Evolutionary conservation across 495 filamentous ascomycete genomes (phyloP), one percentile per base, ranked within the genome.

Genomic region (Penicillium crystallinum): DNA sequence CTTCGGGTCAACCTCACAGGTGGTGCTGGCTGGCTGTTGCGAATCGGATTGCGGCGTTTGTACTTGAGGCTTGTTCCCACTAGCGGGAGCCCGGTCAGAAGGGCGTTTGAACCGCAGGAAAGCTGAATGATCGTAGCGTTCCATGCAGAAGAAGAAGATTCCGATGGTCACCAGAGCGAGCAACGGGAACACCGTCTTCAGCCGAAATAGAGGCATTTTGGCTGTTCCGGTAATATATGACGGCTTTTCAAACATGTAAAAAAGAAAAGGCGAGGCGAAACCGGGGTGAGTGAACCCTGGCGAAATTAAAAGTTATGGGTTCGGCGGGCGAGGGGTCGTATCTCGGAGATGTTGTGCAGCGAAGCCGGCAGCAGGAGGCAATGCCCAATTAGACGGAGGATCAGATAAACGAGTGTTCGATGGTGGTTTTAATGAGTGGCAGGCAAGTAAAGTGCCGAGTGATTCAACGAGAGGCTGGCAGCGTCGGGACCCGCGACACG

Each of bases 111-210:
- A 72, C 0, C 65, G 67, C 21, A 70, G 62, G 52, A 75, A 66
- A 17, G 73, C 65, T n/a, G 67, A 65, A 12, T 65, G 66, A 40
- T 76, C 73, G 48, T 70, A 76, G 38, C 73, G 72, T 41, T 75
- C 66, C 53, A 74, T 65, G 61, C 65, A 71, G 58, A 61, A 75
- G 63, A 76, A 76, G 58, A 76, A 76, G 35, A 76, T 56, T 36
- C 65, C 73, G 49, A 76, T 74, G 19, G 70, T 72, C 48, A 73
- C 52, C 54, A 76, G 58, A 47, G 71, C 71, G 51, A 74, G 53
- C 39, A 76, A 58, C 54, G 73, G 73, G 34, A 76, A 74, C 10
- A 68, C 58, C 49, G 72, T 76, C 67, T 72, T 75, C 42, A 72
- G 58, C 51, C 73, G 65, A 56, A 76, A 66, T 30, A 72, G 58